These are phyloP conservation scores for Cyberlindnera euphorbiae DNA, from an alignment of 805 yeast species.

Conservation along the genomic window DNA sequence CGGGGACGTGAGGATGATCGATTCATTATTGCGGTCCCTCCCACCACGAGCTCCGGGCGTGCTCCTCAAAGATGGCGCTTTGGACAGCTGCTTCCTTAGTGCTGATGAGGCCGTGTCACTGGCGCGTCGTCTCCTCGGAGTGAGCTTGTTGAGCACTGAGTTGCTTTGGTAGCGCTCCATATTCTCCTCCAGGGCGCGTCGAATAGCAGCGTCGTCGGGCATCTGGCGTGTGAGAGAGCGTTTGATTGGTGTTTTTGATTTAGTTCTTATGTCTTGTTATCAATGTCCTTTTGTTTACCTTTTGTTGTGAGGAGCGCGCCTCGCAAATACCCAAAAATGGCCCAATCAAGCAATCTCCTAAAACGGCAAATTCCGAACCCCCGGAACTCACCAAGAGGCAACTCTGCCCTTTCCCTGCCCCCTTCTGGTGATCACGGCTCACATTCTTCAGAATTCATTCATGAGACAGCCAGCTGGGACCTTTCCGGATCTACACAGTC, in stretches of 20 bases:
- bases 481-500: background rate
- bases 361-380: background rate
- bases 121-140: conserved; percentile 12
- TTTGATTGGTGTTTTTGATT: background rate
- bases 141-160: conserved; percentile 18
- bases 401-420: background rate
- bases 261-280: background rate
- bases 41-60: conserved; percentile 1
- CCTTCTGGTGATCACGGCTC: background rate
- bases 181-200: conserved; percentile 12
- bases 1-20: conserved; percentile 23
- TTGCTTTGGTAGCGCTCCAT: conserved; percentile 19
- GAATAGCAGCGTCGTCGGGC: conserved; percentile 7
- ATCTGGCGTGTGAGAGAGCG: background rate
- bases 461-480: background rate
- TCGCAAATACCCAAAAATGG: background rate
- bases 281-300: background rate
- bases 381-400: too few relatives aligned
- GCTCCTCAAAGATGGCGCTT: conserved; percentile 5
- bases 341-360: background rate
- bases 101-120: conserved; percentile 2
- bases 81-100: background rate
- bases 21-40: conserved; percentile 13
- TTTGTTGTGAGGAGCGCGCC: background rate
- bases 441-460: too few relatives aligned